Evolutionary conservation across 2,329 filamentous ascomycete species (phyloP).

Genomic region (Apiospora hydei): DNA sequence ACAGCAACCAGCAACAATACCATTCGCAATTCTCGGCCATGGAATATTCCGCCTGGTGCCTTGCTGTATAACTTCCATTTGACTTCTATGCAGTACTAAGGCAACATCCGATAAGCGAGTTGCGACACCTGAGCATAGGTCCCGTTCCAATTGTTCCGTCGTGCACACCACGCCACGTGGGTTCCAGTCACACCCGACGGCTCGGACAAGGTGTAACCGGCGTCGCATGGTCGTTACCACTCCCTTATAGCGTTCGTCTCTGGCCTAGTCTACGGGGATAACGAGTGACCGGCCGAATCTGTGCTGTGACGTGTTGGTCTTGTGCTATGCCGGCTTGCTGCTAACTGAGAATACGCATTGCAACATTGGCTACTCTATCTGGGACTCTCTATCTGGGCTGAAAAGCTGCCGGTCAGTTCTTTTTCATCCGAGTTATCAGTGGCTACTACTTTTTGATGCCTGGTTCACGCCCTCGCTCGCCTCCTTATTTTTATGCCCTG

Average conservation of each 20-base stretch:
- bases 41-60: background rate
- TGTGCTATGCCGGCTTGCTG: background rate
- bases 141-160: background rate
- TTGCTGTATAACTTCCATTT: background rate
- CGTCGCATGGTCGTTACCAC: background rate
- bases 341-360: background rate
- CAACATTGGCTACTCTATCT: background rate
- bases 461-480: too few species aligned
- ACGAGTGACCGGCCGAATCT: background rate
- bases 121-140: background rate
- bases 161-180: slow-evolving; percentile 8
- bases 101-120: background rate
- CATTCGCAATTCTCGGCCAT: background rate
- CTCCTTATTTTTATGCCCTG: background rate
- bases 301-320: background rate
- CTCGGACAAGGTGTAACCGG: background rate
- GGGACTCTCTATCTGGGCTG: background rate
- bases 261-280: background rate
- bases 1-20: background rate
- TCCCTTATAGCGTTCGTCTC: background rate
- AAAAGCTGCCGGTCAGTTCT: background rate
- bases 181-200: slow-evolving; percentile 13
- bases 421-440: background rate
- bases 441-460: background rate
- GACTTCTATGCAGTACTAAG: background rate